Evolutionary conservation across 176 grass and related monocot genomes (phyloP), one percentile per base, ranked within the genome.

Genomic region (Oryza rufipogon): DNA sequence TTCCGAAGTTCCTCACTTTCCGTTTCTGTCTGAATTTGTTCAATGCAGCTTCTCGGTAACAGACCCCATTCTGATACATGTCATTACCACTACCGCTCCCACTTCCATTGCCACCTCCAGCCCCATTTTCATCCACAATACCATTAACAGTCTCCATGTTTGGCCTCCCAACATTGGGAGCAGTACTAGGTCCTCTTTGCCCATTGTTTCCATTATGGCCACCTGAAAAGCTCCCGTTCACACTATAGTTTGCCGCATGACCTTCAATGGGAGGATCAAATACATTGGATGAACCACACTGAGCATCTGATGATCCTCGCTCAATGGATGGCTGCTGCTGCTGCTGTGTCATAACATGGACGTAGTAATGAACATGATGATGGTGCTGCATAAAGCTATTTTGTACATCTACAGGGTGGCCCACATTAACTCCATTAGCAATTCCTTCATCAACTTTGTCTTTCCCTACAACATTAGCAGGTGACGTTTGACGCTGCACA

Each of bases 1-100:
- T 94, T 13, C 89, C 83, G 12, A 96, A 98, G 87, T 96, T 94
- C 61, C 91, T 86, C 76, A 89, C 89, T 92, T 98, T 96, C 69
- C 91, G 90, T 88, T 96, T 98, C 75, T 89, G 71, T 81, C 89
- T 91, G 78, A 98, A 98, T 82, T 95, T 98, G 83, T 89, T 94
- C 20, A 96, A 63, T 16, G 96, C 93, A 87, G 89, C 93, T 89
- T 95, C 93, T 85, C 91, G 84, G 71, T 93, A 89, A 10, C 85
- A 54, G 20, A 87, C 76, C 66, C 86, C 65, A 72, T 92, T 86
- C 64, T 92, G 87, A 92, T 91, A 81, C 44, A 78, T 39, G 47
- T 84, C 90, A 83, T 73, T 92, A 38, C 88, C 79, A 60, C 87
- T 90, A 14, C 94, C 45, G 2, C 88, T 94, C 49, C 90, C 90